Evolutionary conservation across 208 protist genomes (phyloP), one percentile per base, ranked within the genome.

Genomic region (Novymonas esmeraldas): DNA sequence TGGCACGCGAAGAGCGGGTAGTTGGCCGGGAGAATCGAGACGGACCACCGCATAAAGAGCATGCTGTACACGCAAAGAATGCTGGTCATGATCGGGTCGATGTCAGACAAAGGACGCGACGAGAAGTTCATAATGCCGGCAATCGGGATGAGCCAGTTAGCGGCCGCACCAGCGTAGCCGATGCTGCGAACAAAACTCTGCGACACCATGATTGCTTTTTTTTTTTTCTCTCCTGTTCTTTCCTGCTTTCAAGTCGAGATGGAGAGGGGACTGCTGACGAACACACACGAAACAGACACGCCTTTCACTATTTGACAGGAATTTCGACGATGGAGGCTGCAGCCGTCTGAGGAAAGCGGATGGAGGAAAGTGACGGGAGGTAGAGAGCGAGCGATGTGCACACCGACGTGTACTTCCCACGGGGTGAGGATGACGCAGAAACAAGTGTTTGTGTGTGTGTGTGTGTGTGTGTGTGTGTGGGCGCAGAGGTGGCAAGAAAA

Each of bases 91-190:
- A 84, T 34, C 20, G 87, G 85, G 61, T 97, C 85, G 42, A 97
- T 94, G 29, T 95, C 89, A 58, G 74, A 70, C n/a, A 88, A 34
- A 13, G 85, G 86, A 9, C 87, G 84, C 0, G 84, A 92, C 7
- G 84, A 76, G 57, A 95, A 87, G 73, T 97, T 97, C 55, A 83
- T 76, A 42, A 95, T 94, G 18, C 84, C 86, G 14, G 92, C 89
- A 70, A 97, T 91, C 0, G 92, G 92, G 64, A 97, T 94, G 20
- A 95, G 77, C 92, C 92, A 97, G 70, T 95, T 97, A 14, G 89
- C 92, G 6, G 85, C 81, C 4, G 92, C 92, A 42, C 92, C 92
- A 11, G 80, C 34, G 63, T 97, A 95, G 10, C 92, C 92, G 26
- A 97, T 55, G 49, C 73, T 70, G 45, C 92, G 88, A 16, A 96